Evolutionary conservation across 2,329 filamentous ascomycete genomes (phyloP).

Genomic region (Lachnellula occidentalis): DNA sequence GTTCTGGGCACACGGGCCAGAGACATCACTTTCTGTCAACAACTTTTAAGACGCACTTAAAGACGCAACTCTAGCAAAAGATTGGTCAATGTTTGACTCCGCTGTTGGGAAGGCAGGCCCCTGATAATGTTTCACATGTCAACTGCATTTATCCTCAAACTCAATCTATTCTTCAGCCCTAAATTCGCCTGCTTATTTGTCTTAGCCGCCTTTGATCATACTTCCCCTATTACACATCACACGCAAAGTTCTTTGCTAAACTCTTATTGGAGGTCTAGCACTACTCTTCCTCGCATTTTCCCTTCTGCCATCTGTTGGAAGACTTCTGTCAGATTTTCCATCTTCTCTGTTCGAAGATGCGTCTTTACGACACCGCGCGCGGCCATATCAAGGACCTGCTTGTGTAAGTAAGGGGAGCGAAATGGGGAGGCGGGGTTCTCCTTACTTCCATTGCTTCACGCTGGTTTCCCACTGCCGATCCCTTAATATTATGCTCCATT

Average conservation of each 20-base stretch:
- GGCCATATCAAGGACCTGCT: constrained; percentile 39
- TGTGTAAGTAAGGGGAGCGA: background rate
- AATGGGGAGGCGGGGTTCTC: background rate
- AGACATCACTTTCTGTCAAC: no score
- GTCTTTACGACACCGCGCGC: constrained; percentile 42
- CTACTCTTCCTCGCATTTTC: constrained; percentile 40
- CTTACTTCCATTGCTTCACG: constrained; percentile 40
- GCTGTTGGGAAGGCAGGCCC: no score
- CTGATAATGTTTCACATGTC: background rate
- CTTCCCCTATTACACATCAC: background rate
- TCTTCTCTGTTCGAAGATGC: constrained; percentile 40
- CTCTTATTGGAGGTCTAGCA: constrained; percentile 36
- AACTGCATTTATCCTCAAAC: background rate
- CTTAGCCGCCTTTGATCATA: background rate
- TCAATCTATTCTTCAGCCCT: background rate
- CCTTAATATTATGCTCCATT: constrained; percentile 41
- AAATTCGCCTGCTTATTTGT: background rate
- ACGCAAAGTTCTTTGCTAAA: background rate
- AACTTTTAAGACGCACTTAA: no score
- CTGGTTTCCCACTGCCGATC: constrained; percentile 45
- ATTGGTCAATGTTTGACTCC: background rate
- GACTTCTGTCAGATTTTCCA: constrained; percentile 41
- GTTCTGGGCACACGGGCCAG: no score
- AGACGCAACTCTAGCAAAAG: background rate
- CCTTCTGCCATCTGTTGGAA: constrained; percentile 41